phyloP scores from a whole-genome alignment of 495 filamentous ascomycete species.

The Hypomontagnella monticulosa region DNA sequence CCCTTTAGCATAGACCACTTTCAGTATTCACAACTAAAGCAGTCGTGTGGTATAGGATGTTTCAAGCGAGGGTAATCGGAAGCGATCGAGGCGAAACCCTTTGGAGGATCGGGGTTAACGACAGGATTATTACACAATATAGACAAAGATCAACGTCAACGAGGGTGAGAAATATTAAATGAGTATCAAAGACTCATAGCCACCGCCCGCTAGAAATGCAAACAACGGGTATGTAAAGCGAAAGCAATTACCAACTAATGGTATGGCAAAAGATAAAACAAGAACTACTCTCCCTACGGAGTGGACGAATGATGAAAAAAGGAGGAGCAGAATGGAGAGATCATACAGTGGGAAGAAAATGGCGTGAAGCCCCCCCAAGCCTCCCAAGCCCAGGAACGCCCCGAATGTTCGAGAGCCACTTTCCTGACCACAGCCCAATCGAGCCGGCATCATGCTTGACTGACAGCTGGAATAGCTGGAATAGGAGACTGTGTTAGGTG shows the following conservation, averaged over 20 bases:
- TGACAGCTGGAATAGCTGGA: neutral
- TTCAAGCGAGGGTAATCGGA: constrained; percentile 32
- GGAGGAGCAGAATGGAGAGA: constrained; percentile 38
- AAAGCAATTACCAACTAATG: constrained; percentile 34
- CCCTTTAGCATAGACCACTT: constrained; percentile 21
- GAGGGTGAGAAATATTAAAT: constrained; percentile 1
- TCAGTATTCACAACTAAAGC: constrained; percentile 24
- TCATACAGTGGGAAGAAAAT: constrained; percentile 23
- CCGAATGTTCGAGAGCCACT: constrained; percentile 25
- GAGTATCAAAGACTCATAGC: constrained; percentile 28
- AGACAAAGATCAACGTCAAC: constrained; percentile 32
- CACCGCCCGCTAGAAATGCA: constrained; percentile 29
- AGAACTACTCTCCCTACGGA: no score
- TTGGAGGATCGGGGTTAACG: constrained; percentile 40
- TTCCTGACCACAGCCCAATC: no score
- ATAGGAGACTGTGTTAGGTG: neutral
- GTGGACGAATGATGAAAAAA: constrained; percentile 29
- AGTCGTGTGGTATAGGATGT: constrained; percentile 33
- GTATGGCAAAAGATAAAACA: constrained; percentile 21
- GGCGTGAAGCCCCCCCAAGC: constrained; percentile 20
- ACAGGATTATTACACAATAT: constrained; percentile 26
- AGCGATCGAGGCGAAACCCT: constrained; percentile 31
- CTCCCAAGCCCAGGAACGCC: no score
- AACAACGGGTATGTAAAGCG: constrained; percentile 17
- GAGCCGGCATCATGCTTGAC: neutral